These are phyloP conservation scores for Ramichloridium luteum DNA, from an alignment of 2,329 filamentous ascomycete species.

Conservation along the genomic window DNA sequence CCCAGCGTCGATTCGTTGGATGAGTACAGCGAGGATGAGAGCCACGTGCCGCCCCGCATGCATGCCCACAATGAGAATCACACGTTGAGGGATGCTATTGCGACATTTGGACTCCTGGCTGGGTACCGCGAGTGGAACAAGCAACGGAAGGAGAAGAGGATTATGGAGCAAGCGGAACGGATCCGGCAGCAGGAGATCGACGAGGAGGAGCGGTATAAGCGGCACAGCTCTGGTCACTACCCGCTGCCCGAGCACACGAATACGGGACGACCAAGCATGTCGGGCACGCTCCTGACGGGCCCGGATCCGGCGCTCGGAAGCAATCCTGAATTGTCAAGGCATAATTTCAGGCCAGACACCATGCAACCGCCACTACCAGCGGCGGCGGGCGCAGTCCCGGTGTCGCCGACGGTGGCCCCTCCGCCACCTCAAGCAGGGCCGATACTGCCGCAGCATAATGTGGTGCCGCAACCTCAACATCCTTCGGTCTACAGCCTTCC, in stretches of 20 bases:
- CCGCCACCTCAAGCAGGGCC: slow-evolving; percentile 7
- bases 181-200: slow-evolving; percentile 37
- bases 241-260: slow-evolving; percentile 18
- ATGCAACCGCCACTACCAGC: slow-evolving; percentile 24
- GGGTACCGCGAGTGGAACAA: slow-evolving; percentile 30
- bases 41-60: slow-evolving; percentile 9
- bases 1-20: slow-evolving; percentile 28
- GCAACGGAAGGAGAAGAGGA: slow-evolving; percentile 44
- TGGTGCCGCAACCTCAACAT: slow-evolving; percentile 5
- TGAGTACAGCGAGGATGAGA: slow-evolving; percentile 25
- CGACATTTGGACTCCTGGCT: slow-evolving; percentile 24
- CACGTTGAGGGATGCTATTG: slow-evolving; percentile 37
- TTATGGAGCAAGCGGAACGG: slow-evolving; percentile 48
- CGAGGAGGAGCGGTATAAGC: slow-evolving; percentile 24
- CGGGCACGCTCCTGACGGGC: slow-evolving; percentile 23
- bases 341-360: slow-evolving; percentile 21
- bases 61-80: slow-evolving; percentile 16
- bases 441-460: slow-evolving; percentile 5
- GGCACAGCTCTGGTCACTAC: slow-evolving; percentile 20
- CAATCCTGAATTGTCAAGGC: slow-evolving; percentile 33
- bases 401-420: slow-evolving; percentile 2
- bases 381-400: slow-evolving; percentile 18
- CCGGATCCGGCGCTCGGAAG: slow-evolving; percentile 30
- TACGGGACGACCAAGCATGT: slow-evolving; percentile 17
- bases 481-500: slow-evolving; percentile 13